Base-by-base conservation (phyloP, 2,329 filamentous ascomycete species). In the Fusarium tanahbumbuense region DNA sequence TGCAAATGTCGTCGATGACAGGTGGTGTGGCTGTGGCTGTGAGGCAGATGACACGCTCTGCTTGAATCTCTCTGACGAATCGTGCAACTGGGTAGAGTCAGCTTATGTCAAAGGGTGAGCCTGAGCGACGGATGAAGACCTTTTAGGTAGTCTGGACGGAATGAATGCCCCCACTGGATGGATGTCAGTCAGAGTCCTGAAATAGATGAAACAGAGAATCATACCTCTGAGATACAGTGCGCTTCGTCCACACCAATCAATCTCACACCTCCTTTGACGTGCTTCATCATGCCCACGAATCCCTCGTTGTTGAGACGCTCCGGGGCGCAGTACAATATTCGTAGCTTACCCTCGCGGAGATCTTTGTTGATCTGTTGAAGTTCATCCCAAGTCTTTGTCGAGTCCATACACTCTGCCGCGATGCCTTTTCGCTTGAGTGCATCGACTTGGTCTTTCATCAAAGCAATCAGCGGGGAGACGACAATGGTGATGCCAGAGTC, bases 391-490 rank as follows among this genome's bases (percentile, higher is more conserved):
- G 82, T 82, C 69, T 88, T 88, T 7, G 83, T 86, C 1, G 87
- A 89, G 71, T 89, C 86, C 13, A 89, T 77, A 9, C 83, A 84
- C 4, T 86, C 87, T 11, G 87, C 88, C 12, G 82, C 72, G 12
- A 89, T 83, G 1, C 83, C 83, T 28, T 82, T 81, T 12, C 79
- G 79, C 48, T 81, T 78, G 22, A 89, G 78, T 3, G 84, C 83
- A 67, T 89, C 87, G 1, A 88, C 86, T 68, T 89, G 87, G 64
- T 89, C 87, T 71, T 89, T 89, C 86, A 88, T 88, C 56, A 89
- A 72, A 3, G 86, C 86, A 54, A 88, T 86, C 5, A 88, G 76
- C 0, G 86, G 86, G 0, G 85, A 88, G 3, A 88, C 84, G 5
- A 88, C 84, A 8, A 89, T 81, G 2, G 85, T 88, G 65, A 88